Percentiles rank a stretch among this genome's conserved stretches.
These are phyloP conservation scores for Bifiguratus adelaidae DNA, from an alignment of 192 early-diverging fungal genomes.

Conservation along the genomic window DNA sequence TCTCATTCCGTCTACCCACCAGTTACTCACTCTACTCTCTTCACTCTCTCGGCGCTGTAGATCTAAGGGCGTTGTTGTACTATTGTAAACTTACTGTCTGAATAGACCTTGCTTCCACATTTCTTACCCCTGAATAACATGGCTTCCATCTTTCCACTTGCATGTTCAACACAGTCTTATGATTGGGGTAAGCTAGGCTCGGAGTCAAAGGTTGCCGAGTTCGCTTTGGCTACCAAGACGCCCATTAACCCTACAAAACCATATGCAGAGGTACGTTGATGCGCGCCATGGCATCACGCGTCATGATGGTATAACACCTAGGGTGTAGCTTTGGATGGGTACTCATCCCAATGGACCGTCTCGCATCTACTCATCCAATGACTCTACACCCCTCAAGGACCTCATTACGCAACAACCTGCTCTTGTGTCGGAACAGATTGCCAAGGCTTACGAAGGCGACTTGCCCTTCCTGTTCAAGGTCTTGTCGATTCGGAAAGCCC, in stretches of 20 bases:
- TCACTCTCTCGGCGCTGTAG: no score
- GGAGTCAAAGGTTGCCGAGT: slow-evolving; percentile 76
- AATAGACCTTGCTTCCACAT: no score
- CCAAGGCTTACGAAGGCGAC: slow-evolving; percentile 54
- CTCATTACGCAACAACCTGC: slow-evolving; percentile 42
- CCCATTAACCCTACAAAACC: slow-evolving; percentile 48
- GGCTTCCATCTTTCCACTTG: slow-evolving; percentile 46
- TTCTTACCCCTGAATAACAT: no score
- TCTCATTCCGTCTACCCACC: no score
- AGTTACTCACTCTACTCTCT: no score
- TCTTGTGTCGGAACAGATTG: slow-evolving; percentile 42
- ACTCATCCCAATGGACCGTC: slow-evolving; percentile 93
- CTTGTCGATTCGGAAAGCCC: slow-evolving; percentile 73
- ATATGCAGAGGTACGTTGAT: slow-evolving; percentile 74
- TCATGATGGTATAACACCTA: no score
- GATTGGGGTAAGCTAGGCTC: slow-evolving; percentile 92
- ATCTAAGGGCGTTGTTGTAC: no score
- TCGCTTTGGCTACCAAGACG: slow-evolving; percentile 49
- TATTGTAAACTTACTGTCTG: no score
- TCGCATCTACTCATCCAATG: slow-evolving; percentile 22
- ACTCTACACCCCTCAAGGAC: slow-evolving; percentile 42
- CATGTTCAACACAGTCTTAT: slow-evolving; percentile 78
- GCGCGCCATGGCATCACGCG: not conserved
- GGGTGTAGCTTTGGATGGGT: slow-evolving; percentile 96
- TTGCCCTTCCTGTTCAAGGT: slow-evolving; percentile 99